phyloP scores from a whole-genome alignment of 2,329 filamentous ascomycete genomes.

The Aschersonia sp. region DNA sequence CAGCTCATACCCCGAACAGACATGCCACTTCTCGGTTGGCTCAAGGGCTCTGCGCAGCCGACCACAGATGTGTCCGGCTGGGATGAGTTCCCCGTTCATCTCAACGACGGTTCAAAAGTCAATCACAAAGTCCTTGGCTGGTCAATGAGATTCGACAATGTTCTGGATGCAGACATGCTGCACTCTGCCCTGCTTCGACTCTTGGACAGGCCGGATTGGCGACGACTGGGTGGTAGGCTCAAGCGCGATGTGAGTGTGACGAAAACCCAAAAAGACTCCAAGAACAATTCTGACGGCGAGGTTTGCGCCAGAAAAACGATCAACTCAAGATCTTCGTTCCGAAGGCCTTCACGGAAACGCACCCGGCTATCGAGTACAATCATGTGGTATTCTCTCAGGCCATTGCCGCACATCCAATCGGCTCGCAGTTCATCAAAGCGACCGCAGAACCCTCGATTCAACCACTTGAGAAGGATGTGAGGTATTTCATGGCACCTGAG shows the following conservation, averaged over 20 bases:
- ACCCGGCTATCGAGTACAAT: conserved; percentile 26
- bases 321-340: conserved; percentile 19
- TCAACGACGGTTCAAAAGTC: background rate
- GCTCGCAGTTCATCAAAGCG: conserved; percentile 17
- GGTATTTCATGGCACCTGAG: conserved; percentile 1
- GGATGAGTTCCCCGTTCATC: conserved; percentile 1
- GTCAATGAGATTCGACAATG: conserved; percentile 3
- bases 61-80: background rate
- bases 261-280: background rate
- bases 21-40: conserved; percentile 1
- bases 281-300: background rate
- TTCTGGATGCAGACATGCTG: conserved; percentile 24
- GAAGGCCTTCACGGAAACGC: conserved; percentile 11
- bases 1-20: background rate
- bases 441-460: conserved; percentile 5
- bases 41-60: background rate
- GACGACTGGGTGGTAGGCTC: conserved; percentile 27
- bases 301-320: conserved; percentile 4
- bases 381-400: conserved; percentile 19
- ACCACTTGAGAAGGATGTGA: background rate
- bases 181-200: conserved; percentile 17
- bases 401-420: conserved; percentile 26
- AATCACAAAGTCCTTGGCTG: conserved; percentile 2
- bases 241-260: conserved; percentile 16
- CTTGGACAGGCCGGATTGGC: conserved; percentile 25